Evolutionary conservation across 495 filamentous ascomycete species (phyloP).

Genomic region (Corynascus novoguineensis): DNA sequence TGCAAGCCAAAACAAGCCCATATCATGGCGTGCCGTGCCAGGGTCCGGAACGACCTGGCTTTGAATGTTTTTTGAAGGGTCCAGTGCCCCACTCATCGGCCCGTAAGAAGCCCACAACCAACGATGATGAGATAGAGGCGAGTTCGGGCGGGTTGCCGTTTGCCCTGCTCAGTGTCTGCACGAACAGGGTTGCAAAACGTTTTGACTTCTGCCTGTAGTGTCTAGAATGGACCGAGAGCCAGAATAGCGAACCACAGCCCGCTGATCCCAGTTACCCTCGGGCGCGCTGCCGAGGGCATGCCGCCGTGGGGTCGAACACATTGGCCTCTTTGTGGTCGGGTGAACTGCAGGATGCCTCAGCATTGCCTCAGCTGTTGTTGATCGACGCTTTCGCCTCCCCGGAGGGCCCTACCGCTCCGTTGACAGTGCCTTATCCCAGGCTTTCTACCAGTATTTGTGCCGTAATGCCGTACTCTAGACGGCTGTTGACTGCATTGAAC

Average conservation of each 20-base stretch:
- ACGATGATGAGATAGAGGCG: not conserved
- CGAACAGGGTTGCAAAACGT: not conserved
- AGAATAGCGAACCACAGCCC: not conserved
- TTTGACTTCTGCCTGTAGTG: not conserved
- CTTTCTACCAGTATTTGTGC: constrained; percentile 1
- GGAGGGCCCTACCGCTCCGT: too few relatives aligned
- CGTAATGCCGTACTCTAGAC: not conserved
- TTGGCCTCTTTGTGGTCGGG: too few relatives aligned
- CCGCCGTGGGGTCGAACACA: too few relatives aligned
- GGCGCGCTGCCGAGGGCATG: too few relatives aligned
- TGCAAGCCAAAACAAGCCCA: not conserved
- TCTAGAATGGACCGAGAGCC: not conserved
- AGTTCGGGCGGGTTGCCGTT: constrained; percentile 2
- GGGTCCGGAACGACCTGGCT: not conserved
- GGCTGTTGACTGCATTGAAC: not conserved
- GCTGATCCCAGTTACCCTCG: not conserved
- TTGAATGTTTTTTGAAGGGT: not conserved
- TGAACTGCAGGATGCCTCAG: too few relatives aligned
- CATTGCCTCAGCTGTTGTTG: too few relatives aligned
- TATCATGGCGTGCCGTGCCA: too few relatives aligned
- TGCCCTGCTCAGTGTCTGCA: not conserved
- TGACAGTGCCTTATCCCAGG: too few relatives aligned
- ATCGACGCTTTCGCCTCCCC: too few relatives aligned
- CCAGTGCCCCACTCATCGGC: constrained; percentile 1
- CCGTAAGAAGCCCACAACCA: not conserved